Conservation (phyloP, 371 early-diverging fungal species). For the Haplosporangium sp. region DNA sequence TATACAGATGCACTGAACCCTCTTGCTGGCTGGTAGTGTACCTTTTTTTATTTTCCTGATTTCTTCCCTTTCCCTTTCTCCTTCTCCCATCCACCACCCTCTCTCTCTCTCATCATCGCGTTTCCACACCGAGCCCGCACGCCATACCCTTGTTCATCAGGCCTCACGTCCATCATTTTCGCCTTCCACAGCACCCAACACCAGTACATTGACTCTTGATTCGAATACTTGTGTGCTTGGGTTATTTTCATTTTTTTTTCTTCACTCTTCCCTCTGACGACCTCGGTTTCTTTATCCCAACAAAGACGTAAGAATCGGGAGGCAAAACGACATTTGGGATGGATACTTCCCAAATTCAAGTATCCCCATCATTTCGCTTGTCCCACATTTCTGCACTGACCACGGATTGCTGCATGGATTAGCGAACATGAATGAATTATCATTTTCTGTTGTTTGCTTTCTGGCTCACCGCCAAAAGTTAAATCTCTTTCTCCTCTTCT, state of each 20-base stretch:
- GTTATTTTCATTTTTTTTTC: slow-evolving; percentile 4
- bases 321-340: not conserved
- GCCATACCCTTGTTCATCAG: slow-evolving; percentile 18
- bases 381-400: not conserved
- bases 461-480: too few species aligned
- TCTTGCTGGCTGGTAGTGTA: not conserved
- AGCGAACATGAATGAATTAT: too few species aligned
- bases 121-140: slow-evolving; percentile 13
- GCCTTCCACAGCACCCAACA: slow-evolving; percentile 1
- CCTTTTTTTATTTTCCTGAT: slow-evolving; percentile 18
- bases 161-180: slow-evolving; percentile 4
- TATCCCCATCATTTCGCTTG: not conserved
- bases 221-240: slow-evolving; percentile 5
- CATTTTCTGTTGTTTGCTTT: too few species aligned
- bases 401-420: too few species aligned
- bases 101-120: not conserved
- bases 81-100: slow-evolving; percentile 12
- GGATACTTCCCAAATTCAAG: not conserved
- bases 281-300: slow-evolving; percentile 1
- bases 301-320: not conserved
- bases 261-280: slow-evolving; percentile 10
- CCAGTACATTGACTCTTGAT: slow-evolving; percentile 20
- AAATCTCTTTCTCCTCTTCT: too few species aligned
- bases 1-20: not conserved
- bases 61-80: slow-evolving; percentile 5